Evolutionary conservation across 495 filamentous ascomycete species (phyloP), one percentile per base, ranked within the genome.

Genomic region (Neurospora sp.): DNA sequence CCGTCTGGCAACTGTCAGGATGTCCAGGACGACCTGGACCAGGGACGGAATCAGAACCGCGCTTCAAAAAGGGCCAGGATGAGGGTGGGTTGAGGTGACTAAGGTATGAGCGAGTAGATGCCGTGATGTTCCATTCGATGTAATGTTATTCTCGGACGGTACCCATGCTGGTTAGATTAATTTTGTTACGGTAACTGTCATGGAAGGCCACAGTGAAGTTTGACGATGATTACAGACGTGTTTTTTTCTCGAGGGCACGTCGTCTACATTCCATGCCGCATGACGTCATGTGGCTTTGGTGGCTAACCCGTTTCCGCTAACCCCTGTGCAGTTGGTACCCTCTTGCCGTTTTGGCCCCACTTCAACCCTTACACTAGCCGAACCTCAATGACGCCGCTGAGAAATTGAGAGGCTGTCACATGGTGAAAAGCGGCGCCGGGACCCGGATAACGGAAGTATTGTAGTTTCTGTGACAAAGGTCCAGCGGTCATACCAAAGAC

Each of bases 271-370:
- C 53, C 22, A 69, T 40, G 73, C 39, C 8, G 35, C 16, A 69
- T 74, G 73, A 74, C 69, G 73, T 74, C 72, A 71, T 68, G 27
- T 46, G 73, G 70, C 70, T 39, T 68, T 37, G 41, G 70, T 68
- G 70, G 70, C 53, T 40, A 18, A 38, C 69, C 70, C 73, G 72
- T 70, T 69, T 71, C 59, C 69, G 72, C 42, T 27, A 39, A n/a
- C 27, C 73, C 73, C 69, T 65, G 70, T 74, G 53, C 27, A 44
- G 22, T 18, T 68, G 16, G 27, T 31, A 31, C 27, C 27, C 27
- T 61, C 53, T 61, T 61, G 53, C 53, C 27, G 53, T 37, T 35
- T 35, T 65, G 14, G 14, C 53, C 27, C 53, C 53, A 65, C 53
- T 65, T 4, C 53, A 65, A 61, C 27, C 53, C 53, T 61, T 61